Evolutionary conservation across 768 basidiomycete genomes (phyloP).

Genomic region (Serendipita sp.): DNA sequence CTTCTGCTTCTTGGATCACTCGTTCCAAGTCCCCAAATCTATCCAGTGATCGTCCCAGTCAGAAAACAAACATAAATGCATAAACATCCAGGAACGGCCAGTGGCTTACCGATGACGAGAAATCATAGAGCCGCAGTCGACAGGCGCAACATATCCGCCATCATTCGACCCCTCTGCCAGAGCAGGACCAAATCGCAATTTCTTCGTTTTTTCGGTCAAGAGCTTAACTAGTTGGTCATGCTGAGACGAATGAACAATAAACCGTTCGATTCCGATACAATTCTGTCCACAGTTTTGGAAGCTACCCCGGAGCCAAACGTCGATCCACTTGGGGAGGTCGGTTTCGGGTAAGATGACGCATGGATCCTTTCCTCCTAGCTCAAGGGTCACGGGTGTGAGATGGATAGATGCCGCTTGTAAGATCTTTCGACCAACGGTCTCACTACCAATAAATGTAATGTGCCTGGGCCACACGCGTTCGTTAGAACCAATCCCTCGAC

Average conservation of each 20-base stretch:
- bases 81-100: not conserved
- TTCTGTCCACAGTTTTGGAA: conserved; percentile 93
- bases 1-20: conserved; percentile 46
- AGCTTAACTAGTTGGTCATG: conserved; percentile 59
- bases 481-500: not conserved
- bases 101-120: conserved; percentile 32
- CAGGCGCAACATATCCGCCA: conserved; percentile 52
- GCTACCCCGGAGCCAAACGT: conserved; percentile 77
- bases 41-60: not conserved
- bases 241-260: conserved; percentile 67
- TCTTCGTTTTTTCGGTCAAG: conserved; percentile 44
- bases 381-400: conserved; percentile 82
- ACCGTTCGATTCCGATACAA: conserved; percentile 90
- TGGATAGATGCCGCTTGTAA: conserved; percentile 57
- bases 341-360: conserved; percentile 78
- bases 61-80: not conserved
- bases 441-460: conserved; percentile 87
- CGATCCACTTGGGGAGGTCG: conserved; percentile 62
- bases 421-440: conserved; percentile 59
- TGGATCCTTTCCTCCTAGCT: conserved; percentile 92
- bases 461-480: conserved; percentile 25
- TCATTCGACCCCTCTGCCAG: conserved; percentile 16
- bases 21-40: conserved; percentile 46
- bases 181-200: conserved; percentile 47
- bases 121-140: conserved; percentile 86